Percentiles rank a stretch among this genome's conserved stretches.
Conservation (phyloP, 495 filamentous ascomycete species). For the Hypoxylon intermedium region DNA sequence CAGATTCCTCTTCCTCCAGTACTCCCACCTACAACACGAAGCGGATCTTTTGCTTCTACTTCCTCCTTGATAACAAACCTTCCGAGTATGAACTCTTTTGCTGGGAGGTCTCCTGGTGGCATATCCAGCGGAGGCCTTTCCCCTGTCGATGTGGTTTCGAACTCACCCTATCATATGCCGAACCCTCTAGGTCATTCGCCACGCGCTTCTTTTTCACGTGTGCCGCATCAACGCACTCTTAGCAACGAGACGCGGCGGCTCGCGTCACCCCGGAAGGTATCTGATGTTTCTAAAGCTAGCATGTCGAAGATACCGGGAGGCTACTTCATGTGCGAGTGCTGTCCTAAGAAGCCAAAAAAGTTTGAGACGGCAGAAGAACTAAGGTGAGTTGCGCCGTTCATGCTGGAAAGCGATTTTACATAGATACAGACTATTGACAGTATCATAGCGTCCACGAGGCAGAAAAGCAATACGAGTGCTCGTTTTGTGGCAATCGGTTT, state of each 20-base stretch:
- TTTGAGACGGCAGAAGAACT: conserved; percentile 88
- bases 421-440: conserved; percentile 20
- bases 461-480: conserved; percentile 95
- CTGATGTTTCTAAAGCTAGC: conserved; percentile 52
- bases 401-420: not conserved
- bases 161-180: conserved; percentile 67
- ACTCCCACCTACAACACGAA: conserved; percentile 75
- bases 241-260: conserved; percentile 54
- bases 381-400: conserved; percentile 65
- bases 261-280: conserved; percentile 55
- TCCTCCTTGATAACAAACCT: conserved; percentile 73
- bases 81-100: conserved; percentile 73
- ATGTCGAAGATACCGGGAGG: conserved; percentile 54
- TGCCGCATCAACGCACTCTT: conserved; percentile 55
- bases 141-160: conserved; percentile 55
- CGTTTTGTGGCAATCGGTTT: conserved; percentile 92
- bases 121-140: conserved; percentile 69
- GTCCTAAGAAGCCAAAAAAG: conserved; percentile 98
- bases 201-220: conserved; percentile 55
- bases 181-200: conserved; percentile 68
- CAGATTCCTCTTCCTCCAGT: conserved; percentile 75
- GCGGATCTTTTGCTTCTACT: conserved; percentile 76
- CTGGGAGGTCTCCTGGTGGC: conserved; percentile 74
- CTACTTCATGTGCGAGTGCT: conserved; percentile 91
- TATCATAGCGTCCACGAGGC: conserved; percentile 70